A percentile compares a stretch with the other conserved stretches of the same genome.
Evolutionary conservation across 1,139 yeast genomes (phyloP).

Genomic region (Candida albicans): DNA sequence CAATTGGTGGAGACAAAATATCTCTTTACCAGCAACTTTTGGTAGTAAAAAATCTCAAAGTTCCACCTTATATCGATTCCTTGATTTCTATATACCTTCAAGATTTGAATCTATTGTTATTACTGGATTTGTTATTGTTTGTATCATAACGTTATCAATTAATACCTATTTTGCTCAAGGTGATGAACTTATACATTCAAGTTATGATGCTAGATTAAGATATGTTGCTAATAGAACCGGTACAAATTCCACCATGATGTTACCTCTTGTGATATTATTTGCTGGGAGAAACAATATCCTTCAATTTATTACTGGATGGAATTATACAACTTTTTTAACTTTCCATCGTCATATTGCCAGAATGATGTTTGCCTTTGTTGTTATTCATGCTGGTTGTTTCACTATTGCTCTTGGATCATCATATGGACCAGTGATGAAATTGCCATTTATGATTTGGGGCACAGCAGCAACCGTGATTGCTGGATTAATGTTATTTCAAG

Average conservation of each 20-base stretch:
- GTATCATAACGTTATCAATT: constrained; percentile 38
- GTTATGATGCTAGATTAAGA: constrained; percentile 19
- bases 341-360: constrained; percentile 56
- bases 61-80: constrained; percentile 21
- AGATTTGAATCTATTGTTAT: constrained; percentile 53
- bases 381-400: constrained; percentile 39
- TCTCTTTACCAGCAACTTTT: constrained; percentile 29
- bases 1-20: constrained; percentile 24
- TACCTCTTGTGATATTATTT: constrained; percentile 49
- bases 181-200: constrained; percentile 20
- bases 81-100: constrained; percentile 49
- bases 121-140: constrained; percentile 43
- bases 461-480: constrained; percentile 41
- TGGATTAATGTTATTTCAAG: constrained; percentile 42
- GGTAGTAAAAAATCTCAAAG: constrained; percentile 27
- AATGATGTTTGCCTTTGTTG: constrained; percentile 32
- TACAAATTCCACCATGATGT: constrained; percentile 45
- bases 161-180: constrained; percentile 18
- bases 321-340: constrained; percentile 51
- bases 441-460: constrained; percentile 55
- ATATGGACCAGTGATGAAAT: constrained; percentile 9
- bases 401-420: constrained; percentile 17
- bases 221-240: constrained; percentile 55
- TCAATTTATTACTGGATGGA: constrained; percentile 51
- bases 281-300: constrained; percentile 58